These are phyloP conservation scores for Boletus insuetus DNA, from an alignment of 768 basidiomycete species.

Conservation along the genomic window DNA sequence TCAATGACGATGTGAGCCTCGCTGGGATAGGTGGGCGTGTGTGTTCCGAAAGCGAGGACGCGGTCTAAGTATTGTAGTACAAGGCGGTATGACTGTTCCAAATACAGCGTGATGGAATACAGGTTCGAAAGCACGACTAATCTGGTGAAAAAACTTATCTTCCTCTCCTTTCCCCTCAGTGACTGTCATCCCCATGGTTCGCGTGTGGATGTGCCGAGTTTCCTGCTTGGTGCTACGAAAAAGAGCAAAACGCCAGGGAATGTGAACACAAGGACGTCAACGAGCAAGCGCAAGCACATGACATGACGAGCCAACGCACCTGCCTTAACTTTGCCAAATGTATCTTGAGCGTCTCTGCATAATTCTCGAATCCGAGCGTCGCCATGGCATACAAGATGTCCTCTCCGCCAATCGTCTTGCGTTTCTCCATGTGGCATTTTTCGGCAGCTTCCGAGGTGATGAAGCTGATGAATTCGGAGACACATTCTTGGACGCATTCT, in stretches of 20 bases:
- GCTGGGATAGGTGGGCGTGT: too few relatives aligned
- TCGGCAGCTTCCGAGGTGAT: conserved; percentile 97
- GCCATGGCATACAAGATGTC: conserved; percentile 96
- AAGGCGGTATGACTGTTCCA: conserved; percentile 5
- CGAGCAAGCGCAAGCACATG: too few relatives aligned
- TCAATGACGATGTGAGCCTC: too few relatives aligned
- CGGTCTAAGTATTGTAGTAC: conserved; percentile 17
- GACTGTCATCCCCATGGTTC: conserved; percentile 23
- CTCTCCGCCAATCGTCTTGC: conserved; percentile 97
- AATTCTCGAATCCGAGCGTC: conserved; percentile 91
- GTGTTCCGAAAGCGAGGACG: background rate
- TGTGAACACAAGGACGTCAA: too few relatives aligned
- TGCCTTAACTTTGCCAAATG: conserved; percentile 88
- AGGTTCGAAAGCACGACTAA: background rate
- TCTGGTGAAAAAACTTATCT: background rate
- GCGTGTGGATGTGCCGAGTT: conserved; percentile 25
- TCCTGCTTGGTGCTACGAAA: conserved; percentile 27
- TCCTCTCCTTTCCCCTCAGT: background rate
- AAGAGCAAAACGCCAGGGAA: too few relatives aligned
- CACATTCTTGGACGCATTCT: conserved; percentile 97
- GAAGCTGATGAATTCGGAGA: conserved; percentile 97
- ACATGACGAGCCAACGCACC: conserved; percentile 36
- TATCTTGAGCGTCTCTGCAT: conserved; percentile 88
- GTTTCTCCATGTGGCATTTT: conserved; percentile 90
- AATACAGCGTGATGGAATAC: conserved; percentile 18